Percentiles rank a stretch among this genome's conserved stretches.
Evolutionary conservation across 306 rosid genomes (phyloP).

Genomic region (Senna tora): DNA sequence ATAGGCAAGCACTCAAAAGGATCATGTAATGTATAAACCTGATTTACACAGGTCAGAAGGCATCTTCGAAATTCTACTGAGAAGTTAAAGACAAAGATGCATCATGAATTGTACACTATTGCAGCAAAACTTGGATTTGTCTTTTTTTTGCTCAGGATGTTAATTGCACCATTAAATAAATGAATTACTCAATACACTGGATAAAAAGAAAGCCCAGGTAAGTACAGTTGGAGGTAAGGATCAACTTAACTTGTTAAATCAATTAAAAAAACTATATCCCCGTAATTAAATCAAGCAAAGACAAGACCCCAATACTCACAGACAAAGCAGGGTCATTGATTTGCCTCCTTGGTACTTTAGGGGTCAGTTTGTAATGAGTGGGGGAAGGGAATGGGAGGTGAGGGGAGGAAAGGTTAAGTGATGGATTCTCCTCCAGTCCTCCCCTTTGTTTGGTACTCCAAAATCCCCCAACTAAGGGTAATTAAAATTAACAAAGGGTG

Average conservation of each 20-base stretch:
- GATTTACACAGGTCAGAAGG: constrained; percentile 17
- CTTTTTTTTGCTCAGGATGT: not conserved
- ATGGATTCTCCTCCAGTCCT: too few species aligned
- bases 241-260: not conserved
- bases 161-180: not conserved
- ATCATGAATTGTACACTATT: too few species aligned
- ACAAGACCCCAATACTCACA: not conserved
- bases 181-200: not conserved
- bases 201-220: not conserved
- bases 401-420: too few species aligned
- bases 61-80: not conserved
- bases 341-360: not conserved
- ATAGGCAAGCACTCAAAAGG: constrained; percentile 10
- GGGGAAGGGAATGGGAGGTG: too few species aligned
- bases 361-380: too few species aligned
- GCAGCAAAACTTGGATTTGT: constrained; percentile 5
- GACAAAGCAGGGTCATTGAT: not conserved
- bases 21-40: not conserved
- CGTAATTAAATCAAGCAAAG: not conserved
- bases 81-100: not conserved
- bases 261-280: not conserved
- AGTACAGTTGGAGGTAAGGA: not conserved
- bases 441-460: too few species aligned
- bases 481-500: too few species aligned
- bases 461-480: too few species aligned